Conservation (phyloP, 2,329 filamentous ascomycete species). For the Pseudocercospora macadamiae region DNA sequence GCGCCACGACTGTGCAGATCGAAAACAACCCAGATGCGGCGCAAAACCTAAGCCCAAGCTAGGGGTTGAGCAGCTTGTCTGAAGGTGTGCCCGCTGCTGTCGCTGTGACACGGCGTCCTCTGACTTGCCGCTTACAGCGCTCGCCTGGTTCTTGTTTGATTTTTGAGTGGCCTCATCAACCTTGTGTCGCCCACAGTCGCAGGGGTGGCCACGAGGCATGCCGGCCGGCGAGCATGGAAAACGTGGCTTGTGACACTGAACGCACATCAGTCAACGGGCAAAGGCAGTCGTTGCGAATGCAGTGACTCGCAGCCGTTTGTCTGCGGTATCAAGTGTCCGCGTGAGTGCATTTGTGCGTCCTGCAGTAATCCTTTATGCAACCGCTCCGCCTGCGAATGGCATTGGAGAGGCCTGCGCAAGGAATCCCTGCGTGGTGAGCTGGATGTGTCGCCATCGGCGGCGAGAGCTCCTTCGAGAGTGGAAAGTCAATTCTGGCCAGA, state of each 20-base stretch:
- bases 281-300: constrained; percentile 12
- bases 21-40: constrained; percentile 7
- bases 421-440: constrained; percentile 6
- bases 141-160: constrained; percentile 1
- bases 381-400: constrained; percentile 9
- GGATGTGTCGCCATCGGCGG: constrained; percentile 10
- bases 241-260: constrained; percentile 23
- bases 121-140: background rate
- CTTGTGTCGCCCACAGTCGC: constrained; percentile 8
- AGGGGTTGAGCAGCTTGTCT: background rate
- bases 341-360: constrained; percentile 18
- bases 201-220: constrained; percentile 21
- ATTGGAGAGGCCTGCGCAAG: background rate
- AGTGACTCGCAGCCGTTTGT: constrained; percentile 7
- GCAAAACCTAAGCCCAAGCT: background rate
- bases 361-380: constrained; percentile 8
- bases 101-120: background rate
- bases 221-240: constrained; percentile 9
- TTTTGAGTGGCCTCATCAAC: constrained; percentile 2
- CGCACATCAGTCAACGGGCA: constrained; percentile 14
- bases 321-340: constrained; percentile 8
- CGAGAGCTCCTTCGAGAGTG: background rate
- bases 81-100: background rate
- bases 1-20: constrained; percentile 1
- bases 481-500: background rate